A percentile compares a stretch with the other conserved stretches of the same genome.
phyloP scores from a whole-genome alignment of 352 stramenopile genomes.

The Pythium sp. region DNA sequence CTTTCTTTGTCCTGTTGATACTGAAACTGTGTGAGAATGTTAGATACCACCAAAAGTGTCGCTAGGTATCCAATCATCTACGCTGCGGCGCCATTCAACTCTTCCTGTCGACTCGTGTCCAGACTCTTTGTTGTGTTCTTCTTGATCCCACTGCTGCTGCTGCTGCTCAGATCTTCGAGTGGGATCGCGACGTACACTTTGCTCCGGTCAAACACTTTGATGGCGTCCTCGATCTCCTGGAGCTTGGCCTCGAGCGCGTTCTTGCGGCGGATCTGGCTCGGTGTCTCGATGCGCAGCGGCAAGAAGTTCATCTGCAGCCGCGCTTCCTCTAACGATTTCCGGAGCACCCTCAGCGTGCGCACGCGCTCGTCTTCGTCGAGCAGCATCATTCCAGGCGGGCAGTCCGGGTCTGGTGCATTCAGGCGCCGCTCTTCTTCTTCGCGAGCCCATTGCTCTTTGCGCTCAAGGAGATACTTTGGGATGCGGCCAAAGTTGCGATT shows the following conservation, averaged over 20 bases:
- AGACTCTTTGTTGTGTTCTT: conserved; percentile 22
- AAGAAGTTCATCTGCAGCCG: conserved; percentile 69
- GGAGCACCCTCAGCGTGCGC: conserved; percentile 62
- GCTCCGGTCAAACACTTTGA: conserved; percentile 80
- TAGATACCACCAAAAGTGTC: neutral
- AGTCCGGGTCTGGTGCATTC: conserved; percentile 81
- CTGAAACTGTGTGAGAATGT: neutral
- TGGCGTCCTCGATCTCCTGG: conserved; percentile 88
- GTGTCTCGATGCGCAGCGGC: conserved; percentile 84
- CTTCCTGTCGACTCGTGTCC: conserved; percentile 13
- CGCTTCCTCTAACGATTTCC: conserved; percentile 54
- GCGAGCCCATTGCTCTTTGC: conserved; percentile 77
- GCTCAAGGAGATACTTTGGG: conserved; percentile 63
- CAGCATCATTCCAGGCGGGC: conserved; percentile 79
- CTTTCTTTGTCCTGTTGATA: neutral
- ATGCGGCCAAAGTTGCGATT: conserved; percentile 61
- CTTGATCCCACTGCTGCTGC: conserved; percentile 4
- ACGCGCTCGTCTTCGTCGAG: conserved; percentile 82
- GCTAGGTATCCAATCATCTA: neutral
- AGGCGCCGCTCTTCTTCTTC: conserved; percentile 77
- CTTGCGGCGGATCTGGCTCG: conserved; percentile 76
- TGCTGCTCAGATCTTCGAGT: conserved; percentile 12
- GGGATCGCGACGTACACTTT: conserved; percentile 84
- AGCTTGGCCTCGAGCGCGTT: conserved; percentile 80
- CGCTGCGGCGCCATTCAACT: neutral